Conservation (phyloP, 257 asterid genomes). For the Primulina huaijiensis region DNA sequence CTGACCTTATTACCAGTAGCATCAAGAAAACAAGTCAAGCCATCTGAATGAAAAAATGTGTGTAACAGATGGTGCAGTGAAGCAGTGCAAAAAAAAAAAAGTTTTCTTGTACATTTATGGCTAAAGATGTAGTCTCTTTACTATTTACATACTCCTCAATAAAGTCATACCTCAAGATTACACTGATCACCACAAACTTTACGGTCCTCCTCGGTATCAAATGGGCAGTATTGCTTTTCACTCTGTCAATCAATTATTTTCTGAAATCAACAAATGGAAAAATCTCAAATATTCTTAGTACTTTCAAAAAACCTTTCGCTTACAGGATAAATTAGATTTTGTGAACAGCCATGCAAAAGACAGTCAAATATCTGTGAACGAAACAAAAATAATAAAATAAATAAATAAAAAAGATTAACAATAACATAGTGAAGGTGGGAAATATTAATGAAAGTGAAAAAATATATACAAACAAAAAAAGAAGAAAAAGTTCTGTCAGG, state of each 20-base stretch:
- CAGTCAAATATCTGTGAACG: constrained; percentile 78
- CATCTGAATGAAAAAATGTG: constrained; percentile 14
- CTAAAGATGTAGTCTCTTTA: constrained; percentile 4
- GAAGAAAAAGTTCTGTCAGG: constrained; percentile 4
- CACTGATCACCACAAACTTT: constrained; percentile 86
- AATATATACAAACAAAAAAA: constrained; percentile 1
- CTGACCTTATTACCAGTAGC: constrained; percentile 26
- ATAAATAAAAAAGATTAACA: constrained; percentile 1
- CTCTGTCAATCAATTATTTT: constrained; percentile 46
- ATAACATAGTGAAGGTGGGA: neutral
- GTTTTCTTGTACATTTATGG: constrained; percentile 9
- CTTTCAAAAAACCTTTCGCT: constrained; percentile 29
- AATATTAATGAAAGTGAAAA: neutral
- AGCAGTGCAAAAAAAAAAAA: constrained; percentile 3
- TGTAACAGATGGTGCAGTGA: constrained; percentile 1
- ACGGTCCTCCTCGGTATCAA: constrained; percentile 61
- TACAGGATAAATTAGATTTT: constrained; percentile 61
- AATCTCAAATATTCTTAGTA: constrained; percentile 20
- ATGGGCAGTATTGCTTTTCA: constrained; percentile 57
- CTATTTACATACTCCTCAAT: constrained; percentile 17
- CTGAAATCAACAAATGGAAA: constrained; percentile 25
- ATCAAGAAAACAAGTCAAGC: constrained; percentile 22
- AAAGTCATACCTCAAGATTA: constrained; percentile 65
- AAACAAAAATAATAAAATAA: constrained; percentile 15
- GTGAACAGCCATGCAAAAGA: constrained; percentile 90